Evolutionary conservation across 441 rosid genomes (phyloP), one percentile per base, ranked within the genome.

Genomic region (Flueggea neowawraea): DNA sequence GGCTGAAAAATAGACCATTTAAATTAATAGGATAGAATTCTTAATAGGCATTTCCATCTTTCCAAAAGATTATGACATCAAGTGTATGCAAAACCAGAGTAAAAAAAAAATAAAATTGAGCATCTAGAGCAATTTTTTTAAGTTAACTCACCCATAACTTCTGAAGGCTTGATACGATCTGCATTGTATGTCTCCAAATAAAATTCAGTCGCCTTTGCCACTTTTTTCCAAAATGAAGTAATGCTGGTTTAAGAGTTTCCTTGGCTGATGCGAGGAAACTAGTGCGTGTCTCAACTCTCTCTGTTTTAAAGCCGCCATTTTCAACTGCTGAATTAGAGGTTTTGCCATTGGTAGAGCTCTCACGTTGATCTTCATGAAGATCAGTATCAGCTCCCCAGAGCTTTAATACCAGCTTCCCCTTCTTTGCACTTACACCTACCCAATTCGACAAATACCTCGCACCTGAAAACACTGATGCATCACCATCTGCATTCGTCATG

Each of bases 111-210:
- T 47, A 12, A 10, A 47, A 47, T 9, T 47, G 14, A 47, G 50
- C 50, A 47, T 47, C 12, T 58, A 39, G 31, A 56, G 28, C 56
- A 49, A 16, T 16, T 55, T 58, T 63, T 16, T 33, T 36, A 31
- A 11, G 13, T 49, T 31, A 54, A 81, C 98, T 84, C 82, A 95
- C 99, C 98, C 96, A 89, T 64, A 88, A 61, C 76, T 81, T 90
- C 75, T 70, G 74, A 60, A 85, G 68, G 73, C 82, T 75, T 63
- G 76, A 71, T 28, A 81, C 60, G 45, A 88, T 66, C 69, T 76
- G 91, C 75, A 69, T 55, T 51, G 74, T 72, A 56, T 79, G 72
- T 64, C 78, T 80, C 83, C 90, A 78, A 70, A 89, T 65, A 61
- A 86, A 85, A 54, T 83, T 86, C 64, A 89, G 69, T 74, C 93